Conservation (phyloP, 148 eudicot genomes). For the Camellia granthamiana region DNA sequence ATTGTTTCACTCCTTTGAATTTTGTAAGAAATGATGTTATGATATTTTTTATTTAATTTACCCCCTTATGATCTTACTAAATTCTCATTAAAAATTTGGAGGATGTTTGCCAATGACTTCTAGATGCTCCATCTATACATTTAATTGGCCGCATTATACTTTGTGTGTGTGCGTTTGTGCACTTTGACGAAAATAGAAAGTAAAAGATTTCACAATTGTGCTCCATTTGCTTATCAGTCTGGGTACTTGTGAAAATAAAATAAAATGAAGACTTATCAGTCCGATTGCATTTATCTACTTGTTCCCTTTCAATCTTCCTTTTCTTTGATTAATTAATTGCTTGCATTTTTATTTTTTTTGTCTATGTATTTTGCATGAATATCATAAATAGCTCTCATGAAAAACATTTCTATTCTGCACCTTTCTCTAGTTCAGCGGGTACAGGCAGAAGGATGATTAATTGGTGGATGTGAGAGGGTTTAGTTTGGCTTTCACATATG, state of each 20-base stretch:
- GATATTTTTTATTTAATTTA: no score
- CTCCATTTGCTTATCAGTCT: not conserved
- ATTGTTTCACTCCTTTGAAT: no score
- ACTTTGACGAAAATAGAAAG: not conserved
- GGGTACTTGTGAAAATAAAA: no score
- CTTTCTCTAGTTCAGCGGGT: not conserved
- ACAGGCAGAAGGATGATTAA: not conserved
- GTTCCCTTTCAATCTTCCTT: not conserved
- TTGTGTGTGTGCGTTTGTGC: not conserved
- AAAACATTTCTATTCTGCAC: not conserved
- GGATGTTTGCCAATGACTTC: no score
- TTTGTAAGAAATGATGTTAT: no score
- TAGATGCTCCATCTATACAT: no score
- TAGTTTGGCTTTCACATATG: not conserved
- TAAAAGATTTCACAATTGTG: not conserved
- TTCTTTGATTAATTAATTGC: not conserved
- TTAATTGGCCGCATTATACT: no score
- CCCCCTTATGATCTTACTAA: no score
- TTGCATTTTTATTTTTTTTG: not conserved
- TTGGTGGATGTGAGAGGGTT: not conserved
- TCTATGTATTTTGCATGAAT: not conserved
- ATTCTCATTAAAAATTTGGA: no score
- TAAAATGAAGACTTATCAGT: not conserved
- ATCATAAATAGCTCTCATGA: not conserved
- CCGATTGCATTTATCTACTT: not conserved